Base-by-base conservation (phyloP, 805 yeast species). In the Wickerhamomyces silvicola region DNA sequence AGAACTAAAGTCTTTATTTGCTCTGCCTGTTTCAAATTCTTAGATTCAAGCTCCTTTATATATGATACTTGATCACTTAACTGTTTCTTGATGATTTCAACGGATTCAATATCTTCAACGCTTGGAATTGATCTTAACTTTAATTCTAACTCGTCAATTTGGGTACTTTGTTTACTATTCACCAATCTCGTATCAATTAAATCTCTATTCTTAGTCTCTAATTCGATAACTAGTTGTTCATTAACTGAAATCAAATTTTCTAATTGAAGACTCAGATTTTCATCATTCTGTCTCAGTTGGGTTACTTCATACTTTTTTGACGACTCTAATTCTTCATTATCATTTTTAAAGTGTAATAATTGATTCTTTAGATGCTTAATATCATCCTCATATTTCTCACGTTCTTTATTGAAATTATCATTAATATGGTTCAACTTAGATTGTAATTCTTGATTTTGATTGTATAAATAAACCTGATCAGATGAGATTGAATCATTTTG, bases 11-110 rank as follows among this genome's bases (percentile, higher is more conserved):
- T 58, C 39, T 67, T 66, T 35, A 80, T 63, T 24, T 73, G 68
- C 37, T 65, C 70, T 15, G 73, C 58, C 46, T 79, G 75, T 7
- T 66, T 58, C 31, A 75, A 57, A 38, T 73, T 70, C 39, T 70
- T 68, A 5, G 64, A 60, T 39, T 79, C 85, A 37, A 70, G 45
- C 25, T 62, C 65, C 42, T 64, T 57, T 27, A 70, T 52, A 40
- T 69, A 64, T 17, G 59, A 51, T 24, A 70, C 43, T 45, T 74
- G 78, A 18, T 64, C 65, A 14, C 52, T 45, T 18, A 69, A 43
- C 28, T 60, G 50, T 24, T 46, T 49, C 31, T 48, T 40, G 14
- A 54, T 45, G 1, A 33, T 30, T 43, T 64, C 48, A 35, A 64
- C 40, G 22, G 52, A 31, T 31, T 54, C 37, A 34, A 59, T 33